A percentile compares a stretch with the other conserved stretches of the same genome.
Evolutionary conservation across 352 stramenopile species (phyloP).

Genomic region (Globisporangium acanthophoron): DNA sequence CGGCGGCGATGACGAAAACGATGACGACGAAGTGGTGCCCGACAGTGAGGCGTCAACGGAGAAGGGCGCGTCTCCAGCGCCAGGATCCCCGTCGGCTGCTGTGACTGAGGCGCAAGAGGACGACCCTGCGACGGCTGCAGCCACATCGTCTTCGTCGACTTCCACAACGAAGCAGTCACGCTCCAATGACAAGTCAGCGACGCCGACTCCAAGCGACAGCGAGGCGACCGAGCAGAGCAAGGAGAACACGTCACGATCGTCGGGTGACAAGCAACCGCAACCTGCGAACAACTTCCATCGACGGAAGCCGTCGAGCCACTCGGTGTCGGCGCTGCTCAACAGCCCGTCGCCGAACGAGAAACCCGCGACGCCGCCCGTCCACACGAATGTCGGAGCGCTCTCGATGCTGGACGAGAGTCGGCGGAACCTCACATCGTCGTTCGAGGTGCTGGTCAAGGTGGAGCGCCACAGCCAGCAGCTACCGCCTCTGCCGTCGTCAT

Average conservation of each 20-base stretch:
- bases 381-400: slow-evolving; percentile 28
- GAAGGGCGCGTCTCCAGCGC: background rate
- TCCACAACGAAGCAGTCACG: background rate
- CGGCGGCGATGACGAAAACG: slow-evolving; percentile 2
- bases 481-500: slow-evolving; percentile 15
- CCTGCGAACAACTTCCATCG: slow-evolving; percentile 15
- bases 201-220: background rate
- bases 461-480: slow-evolving; percentile 31
- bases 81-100: background rate
- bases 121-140: background rate
- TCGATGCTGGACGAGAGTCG: slow-evolving; percentile 26
- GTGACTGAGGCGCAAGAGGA: background rate
- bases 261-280: background rate
- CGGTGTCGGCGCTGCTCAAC: slow-evolving; percentile 71
- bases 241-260: slow-evolving; percentile 2
- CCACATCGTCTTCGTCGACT: background rate
- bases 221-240: slow-evolving; percentile 3
- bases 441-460: slow-evolving; percentile 52
- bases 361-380: slow-evolving; percentile 15
- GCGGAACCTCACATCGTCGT: slow-evolving; percentile 12
- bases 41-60: slow-evolving; percentile 1
- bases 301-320: slow-evolving; percentile 43
- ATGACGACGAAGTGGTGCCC: background rate
- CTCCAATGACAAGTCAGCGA: background rate
- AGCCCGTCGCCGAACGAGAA: slow-evolving; percentile 47